A percentile compares a stretch with the other conserved stretches of the same genome.
phyloP scores from a whole-genome alignment of 2,329 filamentous ascomycete genomes.

The Nannizziopsis arthrosporioides region DNA sequence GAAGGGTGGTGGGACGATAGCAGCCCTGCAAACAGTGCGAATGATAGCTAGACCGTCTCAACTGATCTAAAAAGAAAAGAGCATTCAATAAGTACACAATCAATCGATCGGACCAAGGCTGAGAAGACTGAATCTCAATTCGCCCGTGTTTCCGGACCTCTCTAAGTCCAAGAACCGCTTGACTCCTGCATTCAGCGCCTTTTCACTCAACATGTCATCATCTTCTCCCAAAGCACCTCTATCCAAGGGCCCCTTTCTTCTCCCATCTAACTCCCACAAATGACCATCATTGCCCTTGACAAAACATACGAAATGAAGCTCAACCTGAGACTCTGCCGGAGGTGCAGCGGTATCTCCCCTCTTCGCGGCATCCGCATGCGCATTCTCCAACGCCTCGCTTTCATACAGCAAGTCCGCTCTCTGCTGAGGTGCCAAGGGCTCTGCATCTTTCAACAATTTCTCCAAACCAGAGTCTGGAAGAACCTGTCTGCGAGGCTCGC shows the following conservation, averaged over 20 bases:
- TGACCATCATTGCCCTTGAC: slow-evolving; percentile 61
- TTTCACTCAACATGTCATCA: slow-evolving; percentile 64
- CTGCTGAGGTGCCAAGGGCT: slow-evolving; percentile 52
- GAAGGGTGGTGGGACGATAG: slow-evolving; percentile 39
- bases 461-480: slow-evolving; percentile 37
- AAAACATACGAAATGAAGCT: slow-evolving; percentile 93
- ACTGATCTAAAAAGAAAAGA: no score
- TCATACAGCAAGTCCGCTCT: slow-evolving; percentile 67
- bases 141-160: slow-evolving; percentile 43
- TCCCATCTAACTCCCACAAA: slow-evolving; percentile 72
- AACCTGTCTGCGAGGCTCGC: slow-evolving; percentile 53
- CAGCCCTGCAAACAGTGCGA: background rate
- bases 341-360: slow-evolving; percentile 71
- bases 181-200: slow-evolving; percentile 60
- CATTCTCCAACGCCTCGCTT: slow-evolving; percentile 60
- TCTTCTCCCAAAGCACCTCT: slow-evolving; percentile 47
- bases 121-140: slow-evolving; percentile 52
- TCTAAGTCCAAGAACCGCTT: slow-evolving; percentile 49
- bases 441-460: slow-evolving; percentile 56
- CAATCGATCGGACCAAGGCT: slow-evolving; percentile 48
- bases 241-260: slow-evolving; percentile 60
- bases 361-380: slow-evolving; percentile 65
- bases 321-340: slow-evolving; percentile 65
- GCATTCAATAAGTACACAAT: slow-evolving; percentile 16
- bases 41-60: background rate